Conservation (phyloP, 164 flowering plant species). For the Cinnamomum micranthum region DNA sequence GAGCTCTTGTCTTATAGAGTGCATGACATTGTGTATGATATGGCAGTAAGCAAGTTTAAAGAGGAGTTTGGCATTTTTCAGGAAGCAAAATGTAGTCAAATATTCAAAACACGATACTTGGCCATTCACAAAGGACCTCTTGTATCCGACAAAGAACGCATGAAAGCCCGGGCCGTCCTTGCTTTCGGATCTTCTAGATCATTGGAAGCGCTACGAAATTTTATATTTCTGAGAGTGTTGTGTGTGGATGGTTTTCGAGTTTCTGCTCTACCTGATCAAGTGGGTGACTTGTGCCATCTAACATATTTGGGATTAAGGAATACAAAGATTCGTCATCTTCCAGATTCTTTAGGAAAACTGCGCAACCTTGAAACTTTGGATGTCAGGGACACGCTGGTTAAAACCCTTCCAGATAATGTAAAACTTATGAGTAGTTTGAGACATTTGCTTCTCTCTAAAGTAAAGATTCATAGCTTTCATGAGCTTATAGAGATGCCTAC, state of each 20-base stretch:
- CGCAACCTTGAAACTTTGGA: slow-evolving; percentile 37
- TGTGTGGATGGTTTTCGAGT: slow-evolving; percentile 25
- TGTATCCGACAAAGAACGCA: slow-evolving; percentile 2
- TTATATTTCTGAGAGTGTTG: slow-evolving; percentile 28
- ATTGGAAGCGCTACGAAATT: too few relatives aligned
- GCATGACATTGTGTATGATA: slow-evolving; percentile 46
- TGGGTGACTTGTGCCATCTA: slow-evolving; percentile 26
- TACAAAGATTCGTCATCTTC: slow-evolving; percentile 31
- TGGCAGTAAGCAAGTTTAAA: slow-evolving; percentile 26
- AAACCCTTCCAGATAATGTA: slow-evolving; percentile 26
- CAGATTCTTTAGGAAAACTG: slow-evolving; percentile 33
- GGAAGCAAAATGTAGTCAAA: background rate
- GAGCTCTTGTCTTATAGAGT: slow-evolving; percentile 17
- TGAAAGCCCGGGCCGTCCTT: slow-evolving; percentile 28
- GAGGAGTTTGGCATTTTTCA: slow-evolving; percentile 18
- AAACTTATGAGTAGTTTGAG: slow-evolving; percentile 25
- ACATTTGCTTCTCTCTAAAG: slow-evolving; percentile 32
- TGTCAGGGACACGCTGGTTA: slow-evolving; percentile 23
- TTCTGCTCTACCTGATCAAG: slow-evolving; percentile 18
- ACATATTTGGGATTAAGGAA: slow-evolving; percentile 32
- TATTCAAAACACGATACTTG: slow-evolving; percentile 15
- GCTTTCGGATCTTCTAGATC: slow-evolving; percentile 3
- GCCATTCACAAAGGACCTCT: slow-evolving; percentile 18
- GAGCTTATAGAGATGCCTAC: background rate
- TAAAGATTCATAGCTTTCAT: background rate